Evolutionary conservation across 2,329 filamentous ascomycete species (phyloP).

Genomic region (Apiospora kogelbergensis): DNA sequence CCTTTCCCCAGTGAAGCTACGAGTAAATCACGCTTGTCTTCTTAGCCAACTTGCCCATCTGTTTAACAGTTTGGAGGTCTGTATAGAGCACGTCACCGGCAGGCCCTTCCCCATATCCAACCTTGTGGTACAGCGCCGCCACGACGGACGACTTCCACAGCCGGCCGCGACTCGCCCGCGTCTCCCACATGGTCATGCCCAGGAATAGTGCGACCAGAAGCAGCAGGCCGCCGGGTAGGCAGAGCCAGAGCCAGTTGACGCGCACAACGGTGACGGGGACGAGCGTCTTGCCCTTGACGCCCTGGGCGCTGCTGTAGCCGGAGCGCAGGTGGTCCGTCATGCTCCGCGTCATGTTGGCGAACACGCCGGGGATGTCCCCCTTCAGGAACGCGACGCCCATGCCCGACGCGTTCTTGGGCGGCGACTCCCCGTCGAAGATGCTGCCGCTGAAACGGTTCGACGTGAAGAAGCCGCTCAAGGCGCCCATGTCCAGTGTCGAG

Average conservation of each 20-base stretch:
- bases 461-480: constrained; percentile 7
- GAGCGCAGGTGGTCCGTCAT: constrained; percentile 18
- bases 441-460: constrained; percentile 14
- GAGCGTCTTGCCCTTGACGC: not conserved
- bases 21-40: not conserved
- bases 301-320: not conserved
- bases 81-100: not conserved
- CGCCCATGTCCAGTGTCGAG: constrained; percentile 8
- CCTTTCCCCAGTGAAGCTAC: no score
- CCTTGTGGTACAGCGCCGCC: not conserved
- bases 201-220: not conserved
- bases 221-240: not conserved
- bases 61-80: not conserved
- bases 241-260: not conserved
- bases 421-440: constrained; percentile 13
- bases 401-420: constrained; percentile 1
- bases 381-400: constrained; percentile 6
- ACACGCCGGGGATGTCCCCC: constrained; percentile 4
- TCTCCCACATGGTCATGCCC: not conserved
- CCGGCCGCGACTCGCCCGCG: not conserved
- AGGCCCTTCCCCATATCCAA: not conserved
- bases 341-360: constrained; percentile 15
- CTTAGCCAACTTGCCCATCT: not conserved
- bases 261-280: not conserved
- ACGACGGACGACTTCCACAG: constrained; percentile 1